Percentiles rank a stretch among this genome's conserved stretches.
Evolutionary conservation across 2,329 filamentous ascomycete species (phyloP).

Genomic region (Fusarium lyarnte): DNA sequence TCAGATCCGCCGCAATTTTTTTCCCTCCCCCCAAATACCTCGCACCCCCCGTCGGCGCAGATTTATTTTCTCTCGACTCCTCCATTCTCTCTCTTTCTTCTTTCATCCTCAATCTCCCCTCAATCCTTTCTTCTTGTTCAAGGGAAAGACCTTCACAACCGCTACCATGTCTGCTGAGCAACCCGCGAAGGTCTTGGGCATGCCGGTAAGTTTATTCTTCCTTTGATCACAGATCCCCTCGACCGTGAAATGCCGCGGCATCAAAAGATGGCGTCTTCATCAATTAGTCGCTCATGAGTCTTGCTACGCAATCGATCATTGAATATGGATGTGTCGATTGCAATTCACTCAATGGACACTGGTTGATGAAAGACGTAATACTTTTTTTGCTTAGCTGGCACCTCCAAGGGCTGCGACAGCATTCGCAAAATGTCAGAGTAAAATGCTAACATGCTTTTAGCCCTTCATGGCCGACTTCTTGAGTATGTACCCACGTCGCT

Average conservation of each 20-base stretch:
- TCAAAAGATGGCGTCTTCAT: constrained; percentile 33
- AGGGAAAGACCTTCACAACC: constrained; percentile 53
- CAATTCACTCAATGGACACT: not conserved
- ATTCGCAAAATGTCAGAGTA: not conserved
- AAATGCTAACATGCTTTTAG: constrained; percentile 55
- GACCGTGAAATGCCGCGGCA: constrained; percentile 44
- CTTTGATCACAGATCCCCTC: constrained; percentile 7
- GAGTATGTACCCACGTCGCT: constrained; percentile 74
- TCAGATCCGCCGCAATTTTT: constrained; percentile 62
- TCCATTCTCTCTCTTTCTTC: constrained; percentile 56
- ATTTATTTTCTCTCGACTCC: constrained; percentile 56
- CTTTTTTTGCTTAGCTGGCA: constrained; percentile 6
- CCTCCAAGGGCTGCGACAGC: not conserved
- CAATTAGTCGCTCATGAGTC: constrained; percentile 1
- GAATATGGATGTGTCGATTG: not conserved
- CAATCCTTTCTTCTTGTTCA: constrained; percentile 63
- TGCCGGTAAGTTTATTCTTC: constrained; percentile 65
- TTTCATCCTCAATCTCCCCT: constrained; percentile 67
- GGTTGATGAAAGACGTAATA: not conserved
- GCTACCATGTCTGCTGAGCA: constrained; percentile 66
- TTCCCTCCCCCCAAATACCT: constrained; percentile 54
- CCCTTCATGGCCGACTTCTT: constrained; percentile 98
- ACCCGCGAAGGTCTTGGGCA: constrained; percentile 70
- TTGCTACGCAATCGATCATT: constrained; percentile 29
- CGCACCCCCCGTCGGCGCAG: constrained; percentile 56